Base-by-base conservation (phyloP, 352 stramenopile species). In the Aphanomyces stellatus region DNA sequence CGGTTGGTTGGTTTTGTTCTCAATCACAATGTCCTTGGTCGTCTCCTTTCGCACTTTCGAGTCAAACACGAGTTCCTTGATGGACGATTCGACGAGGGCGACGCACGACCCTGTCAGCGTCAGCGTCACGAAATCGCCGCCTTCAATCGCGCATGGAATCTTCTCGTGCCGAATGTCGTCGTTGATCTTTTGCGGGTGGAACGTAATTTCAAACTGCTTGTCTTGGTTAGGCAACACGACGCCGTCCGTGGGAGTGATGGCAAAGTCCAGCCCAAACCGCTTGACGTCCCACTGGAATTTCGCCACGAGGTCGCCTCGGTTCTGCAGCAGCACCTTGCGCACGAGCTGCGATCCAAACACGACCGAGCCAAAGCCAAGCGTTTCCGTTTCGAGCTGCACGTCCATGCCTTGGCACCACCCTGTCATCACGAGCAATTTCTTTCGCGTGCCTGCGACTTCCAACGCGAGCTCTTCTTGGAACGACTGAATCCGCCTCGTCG, bases 391-490 rank as follows among this genome's bases (percentile, higher is more conserved):
- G 0, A 98, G 76, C 33, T 73, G 72, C 6, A 98, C 82, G 24
- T 98, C 90, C 73, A 96, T 90, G n/a, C 92, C 93, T 48, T 92
- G 88, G 57, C 90, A 96, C 41, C 80, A 84, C 1, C 93, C 93
- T 0, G 81, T 85, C 7, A 98, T 55, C 2, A 76, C 88, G 15
- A 95, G 66, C 7, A 97, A 74, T 55, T 91, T 91, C 51, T 79
- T 85, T 10, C 66, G 78, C 31, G 72, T 87, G 0, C 89, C 88
- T 11, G 82, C 88, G 22, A 93, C 62, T 25, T 65, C 62, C n/a
- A 92, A 65, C 35, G 76, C 79, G 0, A 95, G 62, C 10, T 90
- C 76, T 34, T 80, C 85, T 60, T 88, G 71, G 51, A 95, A 95
- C 33, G 70, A 69, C 3, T 71, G 71, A 22, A 87, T 71, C 4